These are phyloP conservation scores for Curvularia verruculosa DNA, from an alignment of 2,329 filamentous ascomycete species.

Conservation along the genomic window DNA sequence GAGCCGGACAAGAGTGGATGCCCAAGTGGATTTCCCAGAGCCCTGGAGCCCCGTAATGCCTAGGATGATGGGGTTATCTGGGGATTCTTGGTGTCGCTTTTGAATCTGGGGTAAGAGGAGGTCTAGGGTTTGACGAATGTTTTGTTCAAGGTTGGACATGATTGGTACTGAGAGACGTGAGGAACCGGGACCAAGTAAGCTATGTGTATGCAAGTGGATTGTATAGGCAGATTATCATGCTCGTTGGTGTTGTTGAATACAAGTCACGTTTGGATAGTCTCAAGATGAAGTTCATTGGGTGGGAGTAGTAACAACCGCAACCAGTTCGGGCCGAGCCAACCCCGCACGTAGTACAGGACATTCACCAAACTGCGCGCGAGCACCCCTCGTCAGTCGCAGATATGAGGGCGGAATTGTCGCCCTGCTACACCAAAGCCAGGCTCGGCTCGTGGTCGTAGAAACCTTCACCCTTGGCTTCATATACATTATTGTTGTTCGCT, in stretches of 20 bases:
- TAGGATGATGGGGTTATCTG: slow-evolving; percentile 75
- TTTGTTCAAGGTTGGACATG: slow-evolving; percentile 38
- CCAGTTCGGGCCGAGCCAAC: slow-evolving; percentile 13
- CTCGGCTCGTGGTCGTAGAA: not conserved
- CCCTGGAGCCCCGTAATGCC: slow-evolving; percentile 93
- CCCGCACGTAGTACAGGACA: slow-evolving; percentile 4
- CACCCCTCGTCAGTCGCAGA: not conserved
- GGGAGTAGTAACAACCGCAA: not conserved
- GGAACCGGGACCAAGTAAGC: not conserved
- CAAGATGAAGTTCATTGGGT: slow-evolving; percentile 1
- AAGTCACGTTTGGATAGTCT: slow-evolving; percentile 3
- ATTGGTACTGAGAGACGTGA: not conserved
- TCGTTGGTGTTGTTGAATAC: not conserved
- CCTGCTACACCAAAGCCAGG: not conserved
- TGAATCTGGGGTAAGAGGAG: slow-evolving; percentile 38
- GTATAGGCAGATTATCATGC: not conserved
- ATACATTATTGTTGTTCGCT: slow-evolving; percentile 6
- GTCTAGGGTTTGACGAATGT: slow-evolving; percentile 38
- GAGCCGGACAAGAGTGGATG: slow-evolving; percentile 49
- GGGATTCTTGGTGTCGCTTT: slow-evolving; percentile 22
- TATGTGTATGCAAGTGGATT: not conserved
- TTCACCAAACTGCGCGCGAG: not conserved
- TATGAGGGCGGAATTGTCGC: not conserved
- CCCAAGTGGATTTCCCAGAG: slow-evolving; percentile 89
- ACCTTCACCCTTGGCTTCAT: slow-evolving; percentile 3